These are phyloP conservation scores for Plasmodium gaboni DNA, from an alignment of 169 alveolate species.

Conservation along the genomic window DNA sequence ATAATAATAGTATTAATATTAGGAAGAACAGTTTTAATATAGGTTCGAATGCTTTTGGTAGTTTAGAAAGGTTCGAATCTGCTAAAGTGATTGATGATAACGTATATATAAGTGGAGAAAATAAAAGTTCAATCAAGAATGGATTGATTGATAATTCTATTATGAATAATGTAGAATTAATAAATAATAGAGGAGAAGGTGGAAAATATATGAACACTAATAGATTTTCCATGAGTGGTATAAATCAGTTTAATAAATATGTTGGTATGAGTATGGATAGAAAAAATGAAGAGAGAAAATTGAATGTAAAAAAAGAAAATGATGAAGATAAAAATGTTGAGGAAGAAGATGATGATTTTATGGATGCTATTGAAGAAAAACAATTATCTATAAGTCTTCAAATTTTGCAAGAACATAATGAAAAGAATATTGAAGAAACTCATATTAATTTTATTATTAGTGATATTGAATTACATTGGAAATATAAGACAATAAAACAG, in stretches of 20 bases:
- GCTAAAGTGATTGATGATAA: conserved; percentile 37
- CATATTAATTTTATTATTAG: conserved; percentile 60
- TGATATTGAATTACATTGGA: conserved; percentile 75
- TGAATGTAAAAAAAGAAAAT: not conserved
- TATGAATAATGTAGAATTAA: no score
- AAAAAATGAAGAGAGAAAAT: not conserved
- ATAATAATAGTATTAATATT: not conserved
- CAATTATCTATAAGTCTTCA: conserved; percentile 56
- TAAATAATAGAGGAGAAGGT: not conserved
- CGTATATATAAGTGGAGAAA: not conserved
- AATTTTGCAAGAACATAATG: conserved; percentile 69
- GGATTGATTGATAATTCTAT: no score
- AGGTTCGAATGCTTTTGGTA: not conserved
- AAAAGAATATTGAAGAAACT: conserved; percentile 70
- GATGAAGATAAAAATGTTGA: conserved; percentile 22
- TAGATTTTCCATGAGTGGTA: not conserved
- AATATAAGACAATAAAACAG: conserved; percentile 70
- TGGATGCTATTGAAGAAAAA: conserved; percentile 75
- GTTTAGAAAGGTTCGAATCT: conserved; percentile 28
- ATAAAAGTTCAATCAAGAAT: conserved; percentile 4
- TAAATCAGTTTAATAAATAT: not conserved
- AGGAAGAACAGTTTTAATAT: no score
- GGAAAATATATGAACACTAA: not conserved
- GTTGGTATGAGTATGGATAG: not conserved
- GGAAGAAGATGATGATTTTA: conserved; percentile 75